Conservation (phyloP, 2,329 filamentous ascomycete species). For the Phoma sp. region DNA sequence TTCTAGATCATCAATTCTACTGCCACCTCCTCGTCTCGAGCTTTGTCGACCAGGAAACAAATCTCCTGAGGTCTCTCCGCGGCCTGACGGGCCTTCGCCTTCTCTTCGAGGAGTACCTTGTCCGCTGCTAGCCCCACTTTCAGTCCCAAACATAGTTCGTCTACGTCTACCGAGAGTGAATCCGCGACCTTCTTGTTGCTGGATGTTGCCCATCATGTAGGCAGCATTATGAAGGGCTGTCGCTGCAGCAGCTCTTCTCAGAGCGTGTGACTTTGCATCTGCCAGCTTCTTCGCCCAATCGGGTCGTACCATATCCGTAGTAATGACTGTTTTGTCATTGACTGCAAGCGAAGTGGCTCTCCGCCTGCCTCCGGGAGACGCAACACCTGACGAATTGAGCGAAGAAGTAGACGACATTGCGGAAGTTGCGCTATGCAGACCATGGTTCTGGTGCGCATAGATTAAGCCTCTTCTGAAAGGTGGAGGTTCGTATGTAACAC, state of each 20-base stretch:
- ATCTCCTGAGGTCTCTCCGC: conserved; percentile 44
- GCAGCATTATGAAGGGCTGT: conserved; percentile 94
- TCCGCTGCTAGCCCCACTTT: conserved; percentile 54
- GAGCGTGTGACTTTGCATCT: conserved; percentile 81
- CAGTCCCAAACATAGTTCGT: conserved; percentile 58
- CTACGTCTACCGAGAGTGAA: conserved; percentile 57
- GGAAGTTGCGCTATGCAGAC: conserved; percentile 62
- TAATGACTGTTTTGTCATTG: conserved; percentile 83
- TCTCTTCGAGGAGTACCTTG: conserved; percentile 52
- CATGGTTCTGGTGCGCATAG: conserved; percentile 64
- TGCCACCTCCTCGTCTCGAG: conserved; percentile 63
- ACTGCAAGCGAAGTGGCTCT: conserved; percentile 77
- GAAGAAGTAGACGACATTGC: conserved; percentile 90
- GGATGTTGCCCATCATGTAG: conserved; percentile 76
- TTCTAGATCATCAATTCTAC: conserved; percentile 82
- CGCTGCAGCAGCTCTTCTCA: conserved; percentile 86
- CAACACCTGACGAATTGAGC: conserved; percentile 62
- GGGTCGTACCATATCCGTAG: conserved; percentile 88
- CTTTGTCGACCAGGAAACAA: conserved; percentile 53
- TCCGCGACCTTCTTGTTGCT: conserved; percentile 54
- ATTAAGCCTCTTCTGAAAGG: conserved; percentile 83
- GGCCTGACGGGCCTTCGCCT: conserved; percentile 39
- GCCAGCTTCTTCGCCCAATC: conserved; percentile 93
- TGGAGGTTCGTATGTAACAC: conserved; percentile 91
- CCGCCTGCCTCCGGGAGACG: conserved; percentile 55